Percentiles rank a stretch among this genome's conserved stretches.
Evolutionary conservation across 495 filamentous ascomycete species (phyloP).

Genomic region (Penicillium ucsense): DNA sequence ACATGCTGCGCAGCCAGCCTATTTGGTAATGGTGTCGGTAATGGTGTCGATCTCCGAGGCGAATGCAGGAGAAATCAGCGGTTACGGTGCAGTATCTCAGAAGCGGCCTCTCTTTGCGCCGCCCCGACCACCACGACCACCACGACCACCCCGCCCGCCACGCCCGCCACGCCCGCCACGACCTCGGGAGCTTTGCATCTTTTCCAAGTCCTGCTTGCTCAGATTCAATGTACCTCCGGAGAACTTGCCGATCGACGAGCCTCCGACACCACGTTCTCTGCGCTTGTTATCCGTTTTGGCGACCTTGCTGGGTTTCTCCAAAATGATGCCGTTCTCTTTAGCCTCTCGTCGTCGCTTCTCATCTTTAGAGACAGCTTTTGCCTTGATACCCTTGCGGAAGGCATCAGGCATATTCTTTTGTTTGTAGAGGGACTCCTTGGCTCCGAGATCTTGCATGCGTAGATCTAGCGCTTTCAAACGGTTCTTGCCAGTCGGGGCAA

Average conservation of each 20-base stretch:
- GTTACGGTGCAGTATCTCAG: not conserved
- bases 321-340: constrained; percentile 78
- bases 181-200: constrained; percentile 42
- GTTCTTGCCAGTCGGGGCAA: constrained; percentile 52
- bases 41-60: too few relatives aligned
- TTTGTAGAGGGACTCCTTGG: constrained; percentile 58
- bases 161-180: constrained; percentile 19
- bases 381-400: constrained; percentile 67
- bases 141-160: not conserved
- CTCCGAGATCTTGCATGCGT: constrained; percentile 69
- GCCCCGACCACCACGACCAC: constrained; percentile 14
- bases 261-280: constrained; percentile 59
- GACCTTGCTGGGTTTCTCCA: constrained; percentile 56
- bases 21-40: too few relatives aligned
- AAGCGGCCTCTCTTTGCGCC: constrained; percentile 2
- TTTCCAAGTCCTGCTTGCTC: constrained; percentile 63
- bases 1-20: not conserved
- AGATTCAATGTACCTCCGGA: constrained; percentile 68
- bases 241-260: constrained; percentile 71
- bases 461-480: constrained; percentile 72
- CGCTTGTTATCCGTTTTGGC: constrained; percentile 31
- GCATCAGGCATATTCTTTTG: constrained; percentile 80
- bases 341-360: constrained; percentile 65
- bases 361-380: constrained; percentile 54
- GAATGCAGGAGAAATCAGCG: too few relatives aligned